Evolutionary conservation across 441 rosid genomes (phyloP), one percentile per base, ranked within the genome.

Genomic region (Pelargonium exstipulatum): DNA sequence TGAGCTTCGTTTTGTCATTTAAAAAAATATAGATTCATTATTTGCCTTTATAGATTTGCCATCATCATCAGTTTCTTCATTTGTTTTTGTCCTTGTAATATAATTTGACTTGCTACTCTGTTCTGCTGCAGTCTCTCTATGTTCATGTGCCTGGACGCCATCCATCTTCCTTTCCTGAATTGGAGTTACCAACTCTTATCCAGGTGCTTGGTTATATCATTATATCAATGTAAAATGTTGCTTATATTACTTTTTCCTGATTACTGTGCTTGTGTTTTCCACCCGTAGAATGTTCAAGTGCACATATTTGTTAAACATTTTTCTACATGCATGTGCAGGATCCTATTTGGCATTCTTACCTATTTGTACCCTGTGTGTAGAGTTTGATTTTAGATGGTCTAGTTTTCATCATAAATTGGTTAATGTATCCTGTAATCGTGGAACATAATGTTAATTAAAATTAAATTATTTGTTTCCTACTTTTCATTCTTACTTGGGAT

Each of bases 111-210:
- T 53, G 2, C 71, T 77, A 22, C 26, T 60, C 57, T 74, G 43
- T 66, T 69, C 68, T 82, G 46, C 74, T 66, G 71, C 96, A 92
- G 99, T 82, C 85, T 74, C 90, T 92, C 76, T 88, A 83, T 83
- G 83, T 92, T 73, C 99, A 95, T 76, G 82, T 92, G 71, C 98
- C 98, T 73, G 85, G 95, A 68, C 85, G 87, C 55, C 91, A 87
- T 81, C 92, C 91, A 71, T 83, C 92, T 77, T 83, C 96, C 66
- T 90, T 79, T 86, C 83, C 94, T 16, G 99, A 95, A 46, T 74
- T 95, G 85, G 99, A 95, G 83, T 75, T 95, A 74, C 98, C 97
- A 55, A 89, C 98, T 58, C 84, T 92, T 80, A 71, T 92, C 73
- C 99, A 95, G 96, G 99, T 92, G 85, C 67, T 49, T 45, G 43